Conservation (phyloP, 495 filamentous ascomycete genomes). For the Neurospora sp. region DNA sequence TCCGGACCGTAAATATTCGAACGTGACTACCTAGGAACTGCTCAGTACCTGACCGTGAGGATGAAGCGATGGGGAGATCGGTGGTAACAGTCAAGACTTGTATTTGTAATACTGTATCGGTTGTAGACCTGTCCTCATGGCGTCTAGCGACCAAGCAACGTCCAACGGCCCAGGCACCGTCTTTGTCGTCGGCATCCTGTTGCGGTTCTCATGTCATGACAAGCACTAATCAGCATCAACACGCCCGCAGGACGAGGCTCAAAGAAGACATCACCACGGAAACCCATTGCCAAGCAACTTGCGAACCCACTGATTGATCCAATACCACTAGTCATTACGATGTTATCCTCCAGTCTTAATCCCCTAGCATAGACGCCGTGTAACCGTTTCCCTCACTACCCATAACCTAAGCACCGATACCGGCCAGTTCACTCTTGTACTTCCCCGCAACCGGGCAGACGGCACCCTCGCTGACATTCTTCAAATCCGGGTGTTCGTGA, state of each 20-base stretch:
- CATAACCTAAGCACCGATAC: neutral
- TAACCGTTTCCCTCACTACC: neutral
- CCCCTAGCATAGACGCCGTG: neutral
- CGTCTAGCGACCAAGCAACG: neutral
- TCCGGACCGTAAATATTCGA: neutral
- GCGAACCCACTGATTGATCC: neutral
- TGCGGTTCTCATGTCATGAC: neutral
- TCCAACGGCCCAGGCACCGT: neutral
- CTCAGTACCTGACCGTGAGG: neutral
- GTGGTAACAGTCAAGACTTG: neutral
- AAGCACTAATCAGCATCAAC: neutral
- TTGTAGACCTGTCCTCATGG: neutral
- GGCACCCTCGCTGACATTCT: slow-evolving; percentile 14
- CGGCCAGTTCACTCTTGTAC: neutral
- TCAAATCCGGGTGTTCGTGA: slow-evolving; percentile 28
- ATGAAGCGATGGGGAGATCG: neutral
- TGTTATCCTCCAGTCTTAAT: neutral
- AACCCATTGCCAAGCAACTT: neutral
- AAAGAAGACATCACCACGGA: neutral
- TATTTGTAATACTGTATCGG: neutral
- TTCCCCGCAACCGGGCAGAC: slow-evolving; percentile 34
- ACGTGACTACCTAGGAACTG: neutral
- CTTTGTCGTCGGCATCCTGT: neutral
- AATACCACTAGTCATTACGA: neutral
- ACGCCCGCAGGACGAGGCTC: neutral